phyloP scores from a whole-genome alignment of 352 stramenopile genomes.

The Globisporangium abappressorium region DNA sequence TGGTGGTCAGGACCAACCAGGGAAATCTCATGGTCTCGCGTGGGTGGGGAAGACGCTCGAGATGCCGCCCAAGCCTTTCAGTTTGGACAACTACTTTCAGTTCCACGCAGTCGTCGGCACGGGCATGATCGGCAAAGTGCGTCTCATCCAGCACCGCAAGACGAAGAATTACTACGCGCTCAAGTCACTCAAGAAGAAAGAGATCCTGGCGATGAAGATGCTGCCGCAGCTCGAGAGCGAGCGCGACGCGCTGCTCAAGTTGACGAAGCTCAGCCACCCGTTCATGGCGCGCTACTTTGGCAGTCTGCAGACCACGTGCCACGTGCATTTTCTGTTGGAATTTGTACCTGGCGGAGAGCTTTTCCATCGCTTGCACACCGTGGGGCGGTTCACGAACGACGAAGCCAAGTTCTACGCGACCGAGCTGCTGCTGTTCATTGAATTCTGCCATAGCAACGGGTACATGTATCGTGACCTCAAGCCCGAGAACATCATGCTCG shows the following conservation, averaged over 20 bases:
- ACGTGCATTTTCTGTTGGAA: constrained; percentile 72
- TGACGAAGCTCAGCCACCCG: constrained; percentile 39
- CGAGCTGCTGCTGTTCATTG: constrained; percentile 61
- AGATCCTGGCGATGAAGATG: constrained; percentile 59
- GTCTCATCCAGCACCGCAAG: constrained; percentile 56
- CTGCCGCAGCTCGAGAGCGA: constrained; percentile 52
- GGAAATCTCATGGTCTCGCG: background rate
- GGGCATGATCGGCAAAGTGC: constrained; percentile 71
- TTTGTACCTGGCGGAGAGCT: constrained; percentile 68
- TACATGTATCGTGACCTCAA: constrained; percentile 90
- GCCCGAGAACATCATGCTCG: constrained; percentile 89
- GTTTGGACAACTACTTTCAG: constrained; percentile 53
- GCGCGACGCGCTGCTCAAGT: constrained; percentile 37
- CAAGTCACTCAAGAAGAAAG: constrained; percentile 74
- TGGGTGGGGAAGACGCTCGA: constrained; percentile 59
- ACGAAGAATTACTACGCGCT: constrained; percentile 62
- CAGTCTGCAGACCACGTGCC: constrained; percentile 50
- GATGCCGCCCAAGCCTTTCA: constrained; percentile 53
- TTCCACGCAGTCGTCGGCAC: constrained; percentile 59
- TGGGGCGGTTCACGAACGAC: constrained; percentile 53
- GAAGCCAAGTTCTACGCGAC: constrained; percentile 80
- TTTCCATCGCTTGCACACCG: constrained; percentile 48
- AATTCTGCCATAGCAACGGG: constrained; percentile 41
- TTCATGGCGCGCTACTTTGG: constrained; percentile 62
- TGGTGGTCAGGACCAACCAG: background rate